phyloP scores from a whole-genome alignment of 2,329 filamentous ascomycete genomes.

The Curvularia eragrostidis region DNA sequence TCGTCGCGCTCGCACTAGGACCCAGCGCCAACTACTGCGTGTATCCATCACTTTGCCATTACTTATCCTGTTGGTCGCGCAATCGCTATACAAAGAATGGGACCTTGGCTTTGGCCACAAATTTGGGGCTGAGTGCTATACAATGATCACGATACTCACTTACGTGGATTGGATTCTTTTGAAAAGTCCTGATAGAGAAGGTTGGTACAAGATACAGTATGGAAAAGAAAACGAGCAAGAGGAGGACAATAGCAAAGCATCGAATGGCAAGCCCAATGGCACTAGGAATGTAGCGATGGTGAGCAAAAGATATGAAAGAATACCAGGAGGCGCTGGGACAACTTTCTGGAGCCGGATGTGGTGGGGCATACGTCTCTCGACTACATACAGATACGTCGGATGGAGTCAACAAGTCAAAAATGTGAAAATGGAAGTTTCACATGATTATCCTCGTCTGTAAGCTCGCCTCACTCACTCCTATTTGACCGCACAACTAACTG shows the following conservation, averaged over 20 bases:
- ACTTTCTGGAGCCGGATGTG: conserved; percentile 25
- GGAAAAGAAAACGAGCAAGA: background rate
- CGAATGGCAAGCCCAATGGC: background rate
- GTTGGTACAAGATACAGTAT: conserved; percentile 33
- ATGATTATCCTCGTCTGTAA: conserved; percentile 31
- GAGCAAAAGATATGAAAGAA: background rate
- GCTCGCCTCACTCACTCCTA: background rate
- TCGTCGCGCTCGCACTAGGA: conserved; percentile 24
- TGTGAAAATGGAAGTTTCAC: conserved; percentile 26
- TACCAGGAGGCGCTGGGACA: conserved; percentile 9
- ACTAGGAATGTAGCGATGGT: background rate
- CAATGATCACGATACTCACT: conserved; percentile 10
- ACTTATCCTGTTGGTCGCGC: conserved; percentile 22
- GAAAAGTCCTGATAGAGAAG: conserved; percentile 31
- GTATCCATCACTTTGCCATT: conserved; percentile 23
- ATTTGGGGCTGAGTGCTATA: conserved; percentile 20
- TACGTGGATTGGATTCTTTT: conserved; percentile 36
- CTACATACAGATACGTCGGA: conserved; percentile 30
- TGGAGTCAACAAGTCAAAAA: conserved; percentile 42
- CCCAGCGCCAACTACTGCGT: conserved; percentile 16
- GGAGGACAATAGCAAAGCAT: background rate
- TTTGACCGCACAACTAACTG: background rate
- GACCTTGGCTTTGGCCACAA: conserved; percentile 20
- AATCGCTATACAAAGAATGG: conserved; percentile 27
- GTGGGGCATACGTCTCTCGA: conserved; percentile 28